phyloP scores from a whole-genome alignment of 2,329 filamentous ascomycete genomes.

The Huntiella decipiens region DNA sequence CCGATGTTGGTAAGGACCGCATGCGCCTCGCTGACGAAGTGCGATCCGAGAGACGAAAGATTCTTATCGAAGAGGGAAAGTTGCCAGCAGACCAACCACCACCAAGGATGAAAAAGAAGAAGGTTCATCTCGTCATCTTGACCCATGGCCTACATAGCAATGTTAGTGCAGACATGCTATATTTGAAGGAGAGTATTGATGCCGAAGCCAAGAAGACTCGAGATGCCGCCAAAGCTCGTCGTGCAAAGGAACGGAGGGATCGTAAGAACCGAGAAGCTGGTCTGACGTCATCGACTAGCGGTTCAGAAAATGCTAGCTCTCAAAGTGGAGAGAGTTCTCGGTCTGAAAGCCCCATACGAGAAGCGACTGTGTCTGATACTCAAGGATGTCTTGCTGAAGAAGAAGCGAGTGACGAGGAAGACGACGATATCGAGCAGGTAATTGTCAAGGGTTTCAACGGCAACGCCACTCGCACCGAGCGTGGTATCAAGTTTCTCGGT shows the following conservation, averaged over 20 bases:
- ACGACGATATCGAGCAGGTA: conserved; percentile 63
- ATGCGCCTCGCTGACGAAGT: conserved; percentile 11
- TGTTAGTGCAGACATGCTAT: conserved; percentile 88
- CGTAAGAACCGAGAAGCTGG: neutral
- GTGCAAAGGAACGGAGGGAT: conserved; percentile 28
- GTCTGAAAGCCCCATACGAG: conserved; percentile 9
- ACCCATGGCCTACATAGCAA: conserved; percentile 96
- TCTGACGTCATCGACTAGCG: neutral
- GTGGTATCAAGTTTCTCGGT: conserved; percentile 90
- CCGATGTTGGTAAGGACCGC: conserved; percentile 21
- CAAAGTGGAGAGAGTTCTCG: conserved; percentile 4
- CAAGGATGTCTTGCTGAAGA: conserved; percentile 5
- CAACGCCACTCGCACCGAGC: conserved; percentile 80
- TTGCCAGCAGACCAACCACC: conserved; percentile 6
- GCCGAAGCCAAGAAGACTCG: conserved; percentile 56
- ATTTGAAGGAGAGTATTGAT: conserved; percentile 93
- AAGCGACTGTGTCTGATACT: neutral
- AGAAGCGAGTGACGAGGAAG: conserved; percentile 24
- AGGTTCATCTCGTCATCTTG: conserved; percentile 74
- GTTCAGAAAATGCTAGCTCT: neutral
- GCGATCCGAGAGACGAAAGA: conserved; percentile 5
- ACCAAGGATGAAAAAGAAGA: conserved; percentile 40
- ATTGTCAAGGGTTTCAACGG: conserved; percentile 79
- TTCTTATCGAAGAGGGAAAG: conserved; percentile 1
- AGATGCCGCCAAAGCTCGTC: conserved; percentile 44